Base-by-base conservation (phyloP, 805 yeast species). In the Nematodospora valgi region DNA sequence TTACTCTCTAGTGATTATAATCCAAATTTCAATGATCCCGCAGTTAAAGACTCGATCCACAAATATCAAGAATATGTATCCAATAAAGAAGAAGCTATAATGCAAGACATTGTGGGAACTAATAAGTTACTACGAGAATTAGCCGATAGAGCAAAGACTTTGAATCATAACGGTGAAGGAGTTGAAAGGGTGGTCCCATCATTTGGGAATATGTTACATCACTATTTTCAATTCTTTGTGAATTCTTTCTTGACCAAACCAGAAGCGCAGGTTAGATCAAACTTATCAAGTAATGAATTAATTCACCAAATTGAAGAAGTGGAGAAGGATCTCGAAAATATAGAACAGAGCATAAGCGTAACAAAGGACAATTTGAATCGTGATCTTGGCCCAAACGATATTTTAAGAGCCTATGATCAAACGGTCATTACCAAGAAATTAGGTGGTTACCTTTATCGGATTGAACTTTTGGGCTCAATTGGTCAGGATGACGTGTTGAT, bases 1-100 rank as follows among this genome's bases (percentile, higher is more conserved):
- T 58, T 59, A 4, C 63, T 89, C 59, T 55, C 68, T 6, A 51
- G 64, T 3, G 72, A 74, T n/a, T 88, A 84, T 58, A 86, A 87
- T 48, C 86, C 84, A 31, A 83, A 87, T 49, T 77, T 87, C 61
- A 87, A 89, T 52, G 96, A 89, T 58, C 76, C 78, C 6, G 94
- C 89, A 0, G 96, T 89, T 13, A 86, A 86, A 54, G 72, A 67
- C 14, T 80, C 89, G 1, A 80, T 87, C 12, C 63, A 72, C 13
- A 62, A 64, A 0, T 82, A 58, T 51, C 75, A 73, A 29, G 70
- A 75, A 42, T 68, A 72, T 45, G 45, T 57, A 6, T 70, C 74
- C 8, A 70, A 71, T 43, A 57, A 62, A 26, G 58, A 48, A 9
- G 52, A 44, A 4, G 32, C 29, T 20, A 22, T 32, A 3, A 26